phyloP scores from a whole-genome alignment of 306 rosid species.

The Dicorynia guianensis region DNA sequence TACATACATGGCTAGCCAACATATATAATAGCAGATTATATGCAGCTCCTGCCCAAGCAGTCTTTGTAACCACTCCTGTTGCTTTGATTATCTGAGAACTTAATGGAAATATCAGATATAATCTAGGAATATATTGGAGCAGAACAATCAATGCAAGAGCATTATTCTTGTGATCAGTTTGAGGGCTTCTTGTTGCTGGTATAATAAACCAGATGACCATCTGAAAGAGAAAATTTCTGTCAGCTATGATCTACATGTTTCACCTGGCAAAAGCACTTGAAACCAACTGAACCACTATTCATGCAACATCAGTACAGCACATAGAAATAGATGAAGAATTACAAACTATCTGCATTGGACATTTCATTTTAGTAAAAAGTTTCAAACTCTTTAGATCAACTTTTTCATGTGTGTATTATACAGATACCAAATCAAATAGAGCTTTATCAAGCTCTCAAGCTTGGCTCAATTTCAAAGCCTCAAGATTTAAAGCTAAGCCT shows the following conservation, averaged over 20 bases:
- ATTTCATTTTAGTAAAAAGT: constrained; percentile 22
- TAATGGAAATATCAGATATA: constrained; percentile 91
- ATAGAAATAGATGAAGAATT: constrained; percentile 25
- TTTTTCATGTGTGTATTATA: neutral
- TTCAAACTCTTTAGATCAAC: constrained; percentile 21
- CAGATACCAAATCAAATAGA: constrained; percentile 11
- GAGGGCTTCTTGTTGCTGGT: constrained; percentile 80
- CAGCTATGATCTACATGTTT: constrained; percentile 35
- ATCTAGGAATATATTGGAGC: constrained; percentile 91
- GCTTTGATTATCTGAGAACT: constrained; percentile 93
- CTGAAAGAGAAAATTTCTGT: constrained; percentile 59
- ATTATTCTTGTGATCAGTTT: constrained; percentile 80
- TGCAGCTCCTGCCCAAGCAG: constrained; percentile 99
- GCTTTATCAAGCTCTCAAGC: neutral
- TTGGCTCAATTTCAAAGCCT: constrained; percentile 3
- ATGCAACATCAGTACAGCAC: constrained; percentile 13
- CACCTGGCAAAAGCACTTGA: constrained; percentile 19
- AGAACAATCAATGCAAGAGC: constrained; percentile 97
- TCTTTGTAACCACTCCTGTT: constrained; percentile 97
- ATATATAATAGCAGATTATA: constrained; percentile 89
- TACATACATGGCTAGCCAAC: constrained; percentile 97
- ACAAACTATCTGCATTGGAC: constrained; percentile 7
- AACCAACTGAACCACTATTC: constrained; percentile 25
- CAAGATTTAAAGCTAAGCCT: constrained; percentile 8
- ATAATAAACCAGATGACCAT: constrained; percentile 94